A percentile compares a stretch with the other conserved stretches of the same genome.
These are phyloP conservation scores for Clavaria fumosa DNA, from an alignment of 768 basidiomycete genomes.

Conservation along the genomic window DNA sequence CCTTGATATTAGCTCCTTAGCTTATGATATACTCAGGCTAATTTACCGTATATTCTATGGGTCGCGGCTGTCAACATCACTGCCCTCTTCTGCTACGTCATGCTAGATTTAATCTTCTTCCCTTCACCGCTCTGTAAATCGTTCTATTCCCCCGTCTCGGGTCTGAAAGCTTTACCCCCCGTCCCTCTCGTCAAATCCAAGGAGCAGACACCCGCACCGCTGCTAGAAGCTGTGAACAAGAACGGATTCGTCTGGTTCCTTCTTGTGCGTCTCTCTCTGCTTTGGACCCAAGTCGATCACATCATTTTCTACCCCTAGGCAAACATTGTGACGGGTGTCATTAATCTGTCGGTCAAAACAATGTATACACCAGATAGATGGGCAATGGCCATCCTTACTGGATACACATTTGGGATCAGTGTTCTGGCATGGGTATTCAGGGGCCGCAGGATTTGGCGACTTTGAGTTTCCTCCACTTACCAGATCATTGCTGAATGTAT, in stretches of 20 bases:
- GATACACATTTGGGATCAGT: slow-evolving; percentile 47
- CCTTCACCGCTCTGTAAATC: slow-evolving; percentile 23
- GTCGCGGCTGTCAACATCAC: slow-evolving; percentile 76
- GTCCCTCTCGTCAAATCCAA: slow-evolving; percentile 7
- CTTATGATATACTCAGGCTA: too few relatives aligned
- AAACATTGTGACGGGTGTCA: slow-evolving; percentile 70
- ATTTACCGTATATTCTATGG: slow-evolving; percentile 83
- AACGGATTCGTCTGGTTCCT: slow-evolving; percentile 75
- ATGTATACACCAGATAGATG: slow-evolving; percentile 51
- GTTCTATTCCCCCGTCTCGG: slow-evolving; percentile 17
- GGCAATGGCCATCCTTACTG: slow-evolving; percentile 46
- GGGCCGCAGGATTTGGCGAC: slow-evolving; percentile 12
- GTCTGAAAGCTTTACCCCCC: slow-evolving; percentile 13
- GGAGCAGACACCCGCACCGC: slow-evolving; percentile 21
- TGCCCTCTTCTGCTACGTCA: slow-evolving; percentile 68
- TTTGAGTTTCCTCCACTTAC: too few relatives aligned
- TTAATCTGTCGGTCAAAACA: slow-evolving; percentile 68
- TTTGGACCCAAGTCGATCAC: neutral
- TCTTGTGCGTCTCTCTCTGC: slow-evolving; percentile 33
- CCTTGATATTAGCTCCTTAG: neutral
- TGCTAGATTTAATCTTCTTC: slow-evolving; percentile 60
- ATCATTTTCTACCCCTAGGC: slow-evolving; percentile 33
- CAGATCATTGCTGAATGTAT: too few relatives aligned
- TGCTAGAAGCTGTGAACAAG: slow-evolving; percentile 72
- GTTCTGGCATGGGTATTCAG: slow-evolving; percentile 42